phyloP scores from a whole-genome alignment of 352 stramenopile genomes.

The Globisporangium spiculum region DNA sequence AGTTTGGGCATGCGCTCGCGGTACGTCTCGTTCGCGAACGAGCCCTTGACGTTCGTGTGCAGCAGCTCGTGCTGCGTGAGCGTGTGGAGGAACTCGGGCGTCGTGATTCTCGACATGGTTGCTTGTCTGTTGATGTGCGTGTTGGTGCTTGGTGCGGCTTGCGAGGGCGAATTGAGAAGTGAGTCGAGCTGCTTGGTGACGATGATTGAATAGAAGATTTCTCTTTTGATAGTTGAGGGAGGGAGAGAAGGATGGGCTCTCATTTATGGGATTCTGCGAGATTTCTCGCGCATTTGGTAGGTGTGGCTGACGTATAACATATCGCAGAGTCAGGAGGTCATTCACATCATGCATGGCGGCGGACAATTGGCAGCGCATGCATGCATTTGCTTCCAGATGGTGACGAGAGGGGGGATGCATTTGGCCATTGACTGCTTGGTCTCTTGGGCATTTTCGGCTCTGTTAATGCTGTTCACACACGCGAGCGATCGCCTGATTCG shows the following conservation, averaged over 20 bases:
- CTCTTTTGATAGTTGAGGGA: background rate
- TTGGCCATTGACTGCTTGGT: background rate
- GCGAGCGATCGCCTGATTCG: background rate
- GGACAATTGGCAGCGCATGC: background rate
- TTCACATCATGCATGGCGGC: background rate
- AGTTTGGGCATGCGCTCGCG: conserved; percentile 52
- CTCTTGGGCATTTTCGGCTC: background rate
- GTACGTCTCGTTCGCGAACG: conserved; percentile 71
- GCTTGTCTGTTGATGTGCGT: background rate
- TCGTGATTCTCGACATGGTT: conserved; percentile 16
- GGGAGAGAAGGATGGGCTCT: background rate
- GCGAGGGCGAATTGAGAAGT: background rate
- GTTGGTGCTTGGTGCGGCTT: background rate
- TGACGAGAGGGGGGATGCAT: background rate
- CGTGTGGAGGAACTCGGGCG: conserved; percentile 39
- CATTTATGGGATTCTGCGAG: background rate
- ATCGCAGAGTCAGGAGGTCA: background rate
- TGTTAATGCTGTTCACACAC: background rate
- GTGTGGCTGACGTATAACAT: background rate
- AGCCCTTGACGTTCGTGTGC: conserved; percentile 44
- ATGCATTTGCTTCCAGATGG: background rate
- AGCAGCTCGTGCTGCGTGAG: conserved; percentile 63
- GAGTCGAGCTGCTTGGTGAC: background rate
- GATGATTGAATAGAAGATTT: background rate
- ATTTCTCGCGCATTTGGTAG: background rate